Evolutionary conservation across 306 rosid species (phyloP), one percentile per base, ranked within the genome.

Genomic region (Cucurbita moschata): DNA sequence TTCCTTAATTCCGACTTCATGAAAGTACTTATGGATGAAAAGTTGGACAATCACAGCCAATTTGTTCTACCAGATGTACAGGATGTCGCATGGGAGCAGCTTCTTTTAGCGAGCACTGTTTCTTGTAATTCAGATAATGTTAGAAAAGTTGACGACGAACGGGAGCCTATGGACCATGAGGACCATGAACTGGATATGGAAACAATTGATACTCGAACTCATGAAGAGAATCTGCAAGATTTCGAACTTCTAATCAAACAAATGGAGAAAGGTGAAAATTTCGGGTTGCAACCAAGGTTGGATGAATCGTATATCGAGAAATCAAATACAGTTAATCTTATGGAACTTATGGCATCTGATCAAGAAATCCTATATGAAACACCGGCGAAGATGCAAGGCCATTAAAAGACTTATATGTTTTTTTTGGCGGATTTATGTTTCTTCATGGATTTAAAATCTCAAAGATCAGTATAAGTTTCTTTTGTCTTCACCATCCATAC

Each of bases 21-120:
- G 88, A 87, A 92, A 77, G 78, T 82, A 58, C 92, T 90, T 68
- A 77, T 82, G 89, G 98, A 92, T 79, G 98, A 90, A 75, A 86
- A 88, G 16, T 10, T 84, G 7, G 99, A 91, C 49, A 82, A 77
- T 44, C 86, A 80, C 44, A 73, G 86, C 54, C 91, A 86, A 0
- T 84, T 89, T 76, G 65, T 84, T 75, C 78, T 85, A n/a, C 88
- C 92, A 0, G 96, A 95, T 81, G 78, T 77, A 59, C 84, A 83
- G 0, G 96, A 90, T 46, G 80, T 82, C 72, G 75, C 80, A 13
- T 90, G 97, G 98, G 89, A 90, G 73, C 86, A 85, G 77, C 87
- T 86, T 63, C 93, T 94, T 78, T 72, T 82, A 30, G 86, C 74
- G 9, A 83, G 85, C 72, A 84, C 89, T 62, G 77, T 78, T 72